Conservation (phyloP, 2,329 filamentous ascomycete species). For the Beauveria varroae region DNA sequence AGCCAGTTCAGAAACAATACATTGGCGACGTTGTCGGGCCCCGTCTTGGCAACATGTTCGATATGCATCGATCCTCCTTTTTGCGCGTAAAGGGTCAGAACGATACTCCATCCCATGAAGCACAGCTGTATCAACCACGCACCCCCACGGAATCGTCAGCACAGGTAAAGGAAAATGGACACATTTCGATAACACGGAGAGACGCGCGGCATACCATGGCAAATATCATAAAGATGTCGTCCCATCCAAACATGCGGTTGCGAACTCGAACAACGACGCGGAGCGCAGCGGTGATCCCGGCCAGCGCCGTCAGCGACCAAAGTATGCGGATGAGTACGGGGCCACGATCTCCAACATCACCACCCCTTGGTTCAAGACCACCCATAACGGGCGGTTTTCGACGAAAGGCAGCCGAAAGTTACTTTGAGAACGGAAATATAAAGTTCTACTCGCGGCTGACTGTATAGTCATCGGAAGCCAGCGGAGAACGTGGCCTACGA, state of each 20-base stretch:
- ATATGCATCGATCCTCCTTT: slow-evolving; percentile 15
- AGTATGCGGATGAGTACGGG: slow-evolving; percentile 11
- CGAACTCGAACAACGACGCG: slow-evolving; percentile 13
- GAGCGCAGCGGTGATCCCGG: slow-evolving; percentile 11
- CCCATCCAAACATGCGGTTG: slow-evolving; percentile 15
- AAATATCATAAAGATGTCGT: slow-evolving; percentile 16
- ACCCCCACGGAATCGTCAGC: background rate
- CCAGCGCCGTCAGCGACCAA: slow-evolving; percentile 16
- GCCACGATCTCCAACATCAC: slow-evolving; percentile 13
- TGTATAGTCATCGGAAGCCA: background rate
- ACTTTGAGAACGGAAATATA: background rate
- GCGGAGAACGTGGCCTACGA: background rate
- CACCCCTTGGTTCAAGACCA: background rate
- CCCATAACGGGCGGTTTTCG: background rate
- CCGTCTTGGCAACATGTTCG: slow-evolving; percentile 13
- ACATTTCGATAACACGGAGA: background rate
- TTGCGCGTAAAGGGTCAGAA: slow-evolving; percentile 15
- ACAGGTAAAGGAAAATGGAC: background rate
- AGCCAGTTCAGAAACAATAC: slow-evolving; percentile 17
- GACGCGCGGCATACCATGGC: slow-evolving; percentile 13
- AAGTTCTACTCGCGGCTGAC: background rate
- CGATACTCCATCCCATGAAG: slow-evolving; percentile 16
- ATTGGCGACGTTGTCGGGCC: slow-evolving; percentile 15
- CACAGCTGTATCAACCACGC: slow-evolving; percentile 8
- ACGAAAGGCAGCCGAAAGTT: too few relatives aligned